Evolutionary conservation across 1,284 basidiomycete genomes (phyloP).

Genomic region (Trametes hirsuta): DNA sequence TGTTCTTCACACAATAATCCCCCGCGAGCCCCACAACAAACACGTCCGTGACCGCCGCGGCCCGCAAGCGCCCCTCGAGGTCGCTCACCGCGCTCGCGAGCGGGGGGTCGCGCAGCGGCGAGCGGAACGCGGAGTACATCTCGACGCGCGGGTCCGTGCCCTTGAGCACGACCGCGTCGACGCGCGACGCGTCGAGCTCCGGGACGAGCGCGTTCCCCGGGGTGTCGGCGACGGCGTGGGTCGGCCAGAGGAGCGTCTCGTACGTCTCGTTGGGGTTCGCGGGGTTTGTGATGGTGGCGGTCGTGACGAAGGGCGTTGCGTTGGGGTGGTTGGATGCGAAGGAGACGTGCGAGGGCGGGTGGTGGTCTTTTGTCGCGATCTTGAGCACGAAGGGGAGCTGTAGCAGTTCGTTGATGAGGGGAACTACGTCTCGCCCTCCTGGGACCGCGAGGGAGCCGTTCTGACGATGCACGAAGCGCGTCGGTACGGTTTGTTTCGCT

Average conservation of each 20-base stretch:
- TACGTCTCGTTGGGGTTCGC: constrained; percentile 38
- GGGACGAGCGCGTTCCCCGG: constrained; percentile 46
- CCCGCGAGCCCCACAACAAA: constrained; percentile 63
- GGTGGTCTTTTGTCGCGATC: constrained; percentile 54
- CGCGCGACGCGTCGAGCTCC: constrained; percentile 37
- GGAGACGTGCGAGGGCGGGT: constrained; percentile 63
- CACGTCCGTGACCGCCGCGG: constrained; percentile 43
- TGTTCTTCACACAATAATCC: constrained; percentile 59
- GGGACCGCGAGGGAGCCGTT: constrained; percentile 56
- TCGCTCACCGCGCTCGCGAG: constrained; percentile 37
- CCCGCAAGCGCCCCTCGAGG: constrained; percentile 40
- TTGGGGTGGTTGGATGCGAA: constrained; percentile 59
- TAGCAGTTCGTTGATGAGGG: constrained; percentile 49
- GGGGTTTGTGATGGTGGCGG: constrained; percentile 39
- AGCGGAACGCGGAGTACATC: constrained; percentile 54
- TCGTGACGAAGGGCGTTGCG: constrained; percentile 43
- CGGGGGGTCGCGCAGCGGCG: constrained; percentile 39
- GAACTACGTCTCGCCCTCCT: constrained; percentile 48
- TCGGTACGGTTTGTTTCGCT: not conserved
- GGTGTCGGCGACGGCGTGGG: constrained; percentile 55
- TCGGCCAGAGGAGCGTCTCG: constrained; percentile 60
- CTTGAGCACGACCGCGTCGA: constrained; percentile 40
- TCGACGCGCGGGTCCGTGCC: constrained; percentile 46
- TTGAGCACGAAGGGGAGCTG: constrained; percentile 41
- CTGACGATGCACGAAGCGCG: constrained; percentile 20